Evolutionary conservation across 371 early-diverging fungal species (phyloP).

Genomic region (Mucor velutinosus): DNA sequence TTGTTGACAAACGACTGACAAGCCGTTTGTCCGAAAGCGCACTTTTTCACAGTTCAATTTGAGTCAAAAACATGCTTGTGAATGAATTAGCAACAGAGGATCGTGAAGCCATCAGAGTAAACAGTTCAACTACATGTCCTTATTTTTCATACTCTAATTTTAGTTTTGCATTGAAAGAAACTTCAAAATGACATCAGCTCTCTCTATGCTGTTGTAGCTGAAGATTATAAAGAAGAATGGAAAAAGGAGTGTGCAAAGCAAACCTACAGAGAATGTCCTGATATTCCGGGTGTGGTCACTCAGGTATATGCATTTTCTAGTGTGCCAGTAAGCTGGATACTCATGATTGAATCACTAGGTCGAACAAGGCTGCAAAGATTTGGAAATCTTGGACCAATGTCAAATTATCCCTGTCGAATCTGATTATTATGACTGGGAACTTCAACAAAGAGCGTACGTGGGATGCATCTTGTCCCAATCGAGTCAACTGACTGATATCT

Average conservation of each 20-base stretch:
- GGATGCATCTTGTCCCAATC: background rate
- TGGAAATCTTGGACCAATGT: constrained; percentile 30
- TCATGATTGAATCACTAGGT: constrained; percentile 26
- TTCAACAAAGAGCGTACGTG: constrained; percentile 65
- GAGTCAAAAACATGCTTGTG: constrained; percentile 12
- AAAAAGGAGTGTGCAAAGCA: constrained; percentile 12
- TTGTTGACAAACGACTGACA: background rate
- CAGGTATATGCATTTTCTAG: background rate
- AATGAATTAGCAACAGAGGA: constrained; percentile 17
- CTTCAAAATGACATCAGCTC: constrained; percentile 25
- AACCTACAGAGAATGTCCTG: constrained; percentile 22
- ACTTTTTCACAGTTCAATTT: background rate
- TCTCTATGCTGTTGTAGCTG: constrained; percentile 22
- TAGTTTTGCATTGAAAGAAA: constrained; percentile 6
- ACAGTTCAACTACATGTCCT: background rate
- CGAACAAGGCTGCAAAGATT: constrained; percentile 20
- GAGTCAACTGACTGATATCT: too few relatives aligned
- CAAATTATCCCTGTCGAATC: constrained; percentile 62
- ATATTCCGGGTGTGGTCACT: constrained; percentile 26
- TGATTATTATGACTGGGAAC: constrained; percentile 78
- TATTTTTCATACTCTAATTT: background rate
- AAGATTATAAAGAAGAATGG: constrained; percentile 27
- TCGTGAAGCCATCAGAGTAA: constrained; percentile 18
- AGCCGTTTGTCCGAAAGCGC: background rate
- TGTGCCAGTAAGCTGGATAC: background rate